These are phyloP conservation scores for Pulveroboletus sp. DNA, from an alignment of 768 basidiomycete species.

Conservation along the genomic window DNA sequence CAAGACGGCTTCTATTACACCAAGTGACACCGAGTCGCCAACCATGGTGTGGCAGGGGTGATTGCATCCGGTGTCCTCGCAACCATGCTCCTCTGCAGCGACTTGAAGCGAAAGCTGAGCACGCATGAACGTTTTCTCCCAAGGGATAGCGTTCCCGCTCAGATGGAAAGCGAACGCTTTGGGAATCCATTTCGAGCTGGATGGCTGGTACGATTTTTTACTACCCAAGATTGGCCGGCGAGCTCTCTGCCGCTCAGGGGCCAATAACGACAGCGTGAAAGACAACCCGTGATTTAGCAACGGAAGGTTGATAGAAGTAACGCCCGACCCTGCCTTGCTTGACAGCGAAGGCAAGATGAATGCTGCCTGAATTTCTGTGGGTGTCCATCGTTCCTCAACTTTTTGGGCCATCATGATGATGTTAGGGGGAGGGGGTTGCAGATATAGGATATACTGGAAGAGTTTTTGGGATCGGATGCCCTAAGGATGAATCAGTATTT, in stretches of 20 bases:
- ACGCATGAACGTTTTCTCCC: constrained; percentile 14
- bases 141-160: neutral
- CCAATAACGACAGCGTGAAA: constrained; percentile 14
- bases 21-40: neutral
- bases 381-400: constrained; percentile 16
- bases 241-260: neutral
- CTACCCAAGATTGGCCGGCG: too few species aligned
- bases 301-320: constrained; percentile 8
- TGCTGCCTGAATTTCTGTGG: constrained; percentile 6
- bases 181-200: neutral
- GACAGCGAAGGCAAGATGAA: neutral
- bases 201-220: neutral
- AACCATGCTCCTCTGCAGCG: neutral
- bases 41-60: neutral
- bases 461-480: too few species aligned
- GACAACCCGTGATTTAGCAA: constrained; percentile 12
- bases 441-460: too few species aligned
- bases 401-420: neutral
- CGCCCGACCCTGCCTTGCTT: neutral
- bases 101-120: constrained; percentile 5
- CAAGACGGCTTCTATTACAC: constrained; percentile 1
- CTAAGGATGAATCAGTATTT: neutral
- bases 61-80: neutral
- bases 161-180: constrained; percentile 9
- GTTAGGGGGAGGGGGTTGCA: neutral